A percentile compares a stretch with the other conserved stretches of the same genome.
phyloP scores from a whole-genome alignment of 768 basidiomycete species.

The Gloeopeniophorella convolvens region DNA sequence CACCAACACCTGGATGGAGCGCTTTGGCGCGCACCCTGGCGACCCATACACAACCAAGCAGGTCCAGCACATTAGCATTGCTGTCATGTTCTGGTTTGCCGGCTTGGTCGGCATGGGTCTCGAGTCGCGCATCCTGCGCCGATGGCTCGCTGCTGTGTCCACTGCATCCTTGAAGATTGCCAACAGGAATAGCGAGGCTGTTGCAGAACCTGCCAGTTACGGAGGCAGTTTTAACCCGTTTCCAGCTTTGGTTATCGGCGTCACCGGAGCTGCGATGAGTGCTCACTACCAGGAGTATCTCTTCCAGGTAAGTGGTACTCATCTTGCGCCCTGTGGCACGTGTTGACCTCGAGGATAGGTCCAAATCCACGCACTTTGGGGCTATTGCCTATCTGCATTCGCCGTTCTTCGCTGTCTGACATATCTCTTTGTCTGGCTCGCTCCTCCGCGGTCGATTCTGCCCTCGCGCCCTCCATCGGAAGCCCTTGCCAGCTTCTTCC shows the following conservation, averaged over 20 bases:
- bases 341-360: slow-evolving; percentile 39
- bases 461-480: slow-evolving; percentile 94
- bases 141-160: slow-evolving; percentile 62
- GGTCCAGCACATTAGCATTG: slow-evolving; percentile 91
- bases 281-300: slow-evolving; percentile 86
- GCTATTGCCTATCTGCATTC: slow-evolving; percentile 73
- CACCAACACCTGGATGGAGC: slow-evolving; percentile 96
- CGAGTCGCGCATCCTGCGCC: slow-evolving; percentile 68
- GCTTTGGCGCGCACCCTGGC: slow-evolving; percentile 76
- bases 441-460: slow-evolving; percentile 74
- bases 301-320: slow-evolving; percentile 56
- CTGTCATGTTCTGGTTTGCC: slow-evolving; percentile 95
- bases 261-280: slow-evolving; percentile 90
- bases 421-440: slow-evolving; percentile 91
- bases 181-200: slow-evolving; percentile 32
- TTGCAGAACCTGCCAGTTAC: slow-evolving; percentile 69
- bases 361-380: slow-evolving; percentile 89
- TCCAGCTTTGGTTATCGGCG: slow-evolving; percentile 88
- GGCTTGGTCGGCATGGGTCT: slow-evolving; percentile 85
- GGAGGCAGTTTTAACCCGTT: slow-evolving; percentile 82
- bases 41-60: slow-evolving; percentile 87
- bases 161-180: slow-evolving; percentile 29
- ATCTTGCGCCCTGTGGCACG: neutral
- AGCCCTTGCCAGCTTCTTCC: slow-evolving; percentile 78
- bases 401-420: slow-evolving; percentile 78